phyloP scores from a whole-genome alignment of 768 basidiomycete genomes.

The Suillus decipiens region DNA sequence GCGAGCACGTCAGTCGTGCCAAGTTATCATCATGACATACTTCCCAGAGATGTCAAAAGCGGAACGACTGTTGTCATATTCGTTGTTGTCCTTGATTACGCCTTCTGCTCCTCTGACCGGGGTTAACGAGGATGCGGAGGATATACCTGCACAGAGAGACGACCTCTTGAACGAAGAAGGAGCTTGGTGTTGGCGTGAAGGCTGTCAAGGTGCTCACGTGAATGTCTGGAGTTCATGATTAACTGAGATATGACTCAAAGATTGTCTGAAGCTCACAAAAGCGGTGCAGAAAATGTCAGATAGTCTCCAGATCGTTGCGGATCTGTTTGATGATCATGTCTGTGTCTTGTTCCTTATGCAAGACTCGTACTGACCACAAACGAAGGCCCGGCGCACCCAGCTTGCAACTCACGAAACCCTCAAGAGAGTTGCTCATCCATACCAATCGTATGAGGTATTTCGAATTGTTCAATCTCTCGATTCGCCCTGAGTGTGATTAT shows the following conservation, averaged over 20 bases:
- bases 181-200: constrained; percentile 88
- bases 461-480: too few species aligned
- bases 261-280: constrained; percentile 77
- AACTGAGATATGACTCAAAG: constrained; percentile 35
- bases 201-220: constrained; percentile 55
- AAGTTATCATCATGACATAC: background rate
- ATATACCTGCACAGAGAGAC: constrained; percentile 40
- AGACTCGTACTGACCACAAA: constrained; percentile 9
- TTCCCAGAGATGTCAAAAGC: constrained; percentile 76
- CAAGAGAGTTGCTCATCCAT: constrained; percentile 76
- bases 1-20: background rate
- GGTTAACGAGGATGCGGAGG: constrained; percentile 49
- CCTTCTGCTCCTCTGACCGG: constrained; percentile 50
- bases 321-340: constrained; percentile 79
- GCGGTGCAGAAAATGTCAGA: constrained; percentile 77
- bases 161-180: constrained; percentile 70
- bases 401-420: constrained; percentile 74
- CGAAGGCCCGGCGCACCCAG: constrained; percentile 71
- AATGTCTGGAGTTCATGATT: background rate
- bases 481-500: constrained; percentile 7
- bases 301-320: constrained; percentile 70
- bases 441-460: constrained; percentile 65
- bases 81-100: constrained; percentile 73
- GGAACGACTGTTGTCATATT: constrained; percentile 72
- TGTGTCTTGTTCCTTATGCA: constrained; percentile 25